A percentile compares a stretch with the other conserved stretches of the same genome.
Conservation (phyloP, 768 basidiomycete genomes). For the Boletus rubroflammeus region DNA sequence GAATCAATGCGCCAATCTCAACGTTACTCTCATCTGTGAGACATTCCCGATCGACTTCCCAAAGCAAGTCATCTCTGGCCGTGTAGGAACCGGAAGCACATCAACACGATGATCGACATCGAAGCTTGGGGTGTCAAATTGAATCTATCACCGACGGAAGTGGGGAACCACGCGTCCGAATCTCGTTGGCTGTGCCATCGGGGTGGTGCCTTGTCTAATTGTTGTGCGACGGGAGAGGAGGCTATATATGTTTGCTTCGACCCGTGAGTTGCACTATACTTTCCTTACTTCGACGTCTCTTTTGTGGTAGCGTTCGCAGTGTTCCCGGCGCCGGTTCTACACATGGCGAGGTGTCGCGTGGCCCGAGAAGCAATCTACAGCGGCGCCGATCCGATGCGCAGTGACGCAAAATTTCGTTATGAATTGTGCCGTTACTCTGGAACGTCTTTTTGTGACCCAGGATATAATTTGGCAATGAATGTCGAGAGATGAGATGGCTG, state of each 20-base stretch:
- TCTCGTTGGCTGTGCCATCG: slow-evolving; percentile 20
- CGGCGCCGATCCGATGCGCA: neutral
- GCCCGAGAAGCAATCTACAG: neutral
- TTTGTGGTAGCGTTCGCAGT: neutral
- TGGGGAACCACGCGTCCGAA: slow-evolving; percentile 17
- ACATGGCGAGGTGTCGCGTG: neutral
- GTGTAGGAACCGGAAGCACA: slow-evolving; percentile 15
- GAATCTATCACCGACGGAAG: slow-evolving; percentile 15
- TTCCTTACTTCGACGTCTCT: slow-evolving; percentile 12
- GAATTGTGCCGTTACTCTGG: neutral
- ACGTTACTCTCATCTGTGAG: slow-evolving; percentile 4
- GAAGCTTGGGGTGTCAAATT: slow-evolving; percentile 13
- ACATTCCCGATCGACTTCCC: slow-evolving; percentile 13
- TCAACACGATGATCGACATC: slow-evolving; percentile 28
- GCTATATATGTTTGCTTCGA: slow-evolving; percentile 14
- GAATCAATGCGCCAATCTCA: slow-evolving; percentile 10
- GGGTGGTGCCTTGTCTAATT: slow-evolving; percentile 19
- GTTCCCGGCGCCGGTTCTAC: neutral
- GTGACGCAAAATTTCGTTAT: neutral
- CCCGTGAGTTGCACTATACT: slow-evolving; percentile 2
- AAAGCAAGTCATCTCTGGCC: slow-evolving; percentile 18
- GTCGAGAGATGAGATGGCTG: neutral
- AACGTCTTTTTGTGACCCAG: neutral
- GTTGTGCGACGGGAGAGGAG: slow-evolving; percentile 7
- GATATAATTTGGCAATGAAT: neutral